These are phyloP conservation scores for Blastomyces gilchristii DNA, from an alignment of 2,329 filamentous ascomycete species.

Conservation along the genomic window DNA sequence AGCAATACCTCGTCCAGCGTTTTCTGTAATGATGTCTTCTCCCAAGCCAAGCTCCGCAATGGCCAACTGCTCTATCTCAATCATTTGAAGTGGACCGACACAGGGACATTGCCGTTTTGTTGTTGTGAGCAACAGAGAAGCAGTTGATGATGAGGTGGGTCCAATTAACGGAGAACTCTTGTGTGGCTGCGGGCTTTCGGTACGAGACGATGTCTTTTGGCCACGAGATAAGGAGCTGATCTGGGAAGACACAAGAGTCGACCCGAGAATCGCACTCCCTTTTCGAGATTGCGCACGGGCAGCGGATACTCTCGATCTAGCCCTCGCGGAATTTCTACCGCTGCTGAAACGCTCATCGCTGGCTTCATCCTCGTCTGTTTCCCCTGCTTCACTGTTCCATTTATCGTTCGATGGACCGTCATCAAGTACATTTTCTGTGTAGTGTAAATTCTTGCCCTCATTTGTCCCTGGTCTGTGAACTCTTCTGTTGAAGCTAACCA, in stretches of 20 bases:
- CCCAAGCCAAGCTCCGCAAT: conserved; percentile 77
- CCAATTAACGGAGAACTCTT: conserved; percentile 36
- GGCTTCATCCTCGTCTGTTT: conserved; percentile 39
- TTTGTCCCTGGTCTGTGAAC: conserved; percentile 53
- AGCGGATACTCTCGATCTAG: conserved; percentile 32
- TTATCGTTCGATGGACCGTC: conserved; percentile 31
- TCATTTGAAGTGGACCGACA: conserved; percentile 66
- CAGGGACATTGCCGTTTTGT: conserved; percentile 48
- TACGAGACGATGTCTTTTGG: conserved; percentile 30
- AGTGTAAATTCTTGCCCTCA: conserved; percentile 81
- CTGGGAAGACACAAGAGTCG: conserved; percentile 28
- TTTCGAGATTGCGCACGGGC: conserved; percentile 32
- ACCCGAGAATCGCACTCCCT: conserved; percentile 32
- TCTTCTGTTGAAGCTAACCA: conserved; percentile 77
- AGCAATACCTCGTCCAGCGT: conserved; percentile 77
- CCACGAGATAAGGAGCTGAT: conserved; percentile 27
- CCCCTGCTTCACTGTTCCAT: conserved; percentile 68
- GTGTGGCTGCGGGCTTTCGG: conserved; percentile 32
- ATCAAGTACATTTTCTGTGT: conserved; percentile 83
- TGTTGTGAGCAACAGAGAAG: conserved; percentile 43
- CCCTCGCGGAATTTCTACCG: conserved; percentile 37
- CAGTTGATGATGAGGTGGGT: conserved; percentile 25
- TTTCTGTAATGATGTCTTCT: conserved; percentile 86
- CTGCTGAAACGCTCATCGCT: conserved; percentile 37
- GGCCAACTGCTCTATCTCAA: conserved; percentile 85